phyloP scores from a whole-genome alignment of 768 basidiomycete genomes.

The Psilocybe cubensis region DNA sequence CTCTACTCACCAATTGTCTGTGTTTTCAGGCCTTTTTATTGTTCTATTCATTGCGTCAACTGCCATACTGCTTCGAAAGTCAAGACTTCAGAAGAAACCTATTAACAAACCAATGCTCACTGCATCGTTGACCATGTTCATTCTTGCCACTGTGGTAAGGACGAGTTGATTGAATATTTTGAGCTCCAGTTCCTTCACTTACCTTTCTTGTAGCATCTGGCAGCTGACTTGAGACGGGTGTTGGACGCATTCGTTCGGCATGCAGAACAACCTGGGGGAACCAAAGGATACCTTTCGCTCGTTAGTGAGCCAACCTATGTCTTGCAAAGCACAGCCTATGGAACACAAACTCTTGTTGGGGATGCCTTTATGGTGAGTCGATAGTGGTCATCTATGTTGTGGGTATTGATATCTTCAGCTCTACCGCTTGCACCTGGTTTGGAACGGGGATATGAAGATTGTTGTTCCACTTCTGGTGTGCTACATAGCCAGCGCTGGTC shows the following conservation, averaged over 20 bases:
- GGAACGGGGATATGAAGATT: neutral
- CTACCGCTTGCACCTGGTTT: slow-evolving; percentile 1
- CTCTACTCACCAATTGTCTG: neutral
- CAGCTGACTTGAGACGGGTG: neutral
- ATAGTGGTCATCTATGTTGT: no score
- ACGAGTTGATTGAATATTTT: neutral
- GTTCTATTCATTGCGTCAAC: neutral
- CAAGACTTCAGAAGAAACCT: neutral
- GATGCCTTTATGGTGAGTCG: slow-evolving; percentile 5
- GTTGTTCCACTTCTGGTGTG: neutral
- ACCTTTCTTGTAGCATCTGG: neutral
- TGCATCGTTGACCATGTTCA: neutral
- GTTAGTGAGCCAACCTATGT: neutral
- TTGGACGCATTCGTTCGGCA: neutral
- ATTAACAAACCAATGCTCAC: neutral
- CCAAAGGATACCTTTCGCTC: neutral
- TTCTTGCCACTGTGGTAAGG: neutral
- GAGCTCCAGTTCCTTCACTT: neutral
- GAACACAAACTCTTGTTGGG: neutral
- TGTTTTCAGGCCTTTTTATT: neutral
- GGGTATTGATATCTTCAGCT: no score
- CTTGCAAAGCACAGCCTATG: neutral
- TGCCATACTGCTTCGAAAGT: neutral
- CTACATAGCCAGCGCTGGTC: neutral
- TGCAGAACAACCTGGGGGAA: neutral